phyloP scores from a whole-genome alignment of 495 filamentous ascomycete genomes.

The Podospora didyma region DNA sequence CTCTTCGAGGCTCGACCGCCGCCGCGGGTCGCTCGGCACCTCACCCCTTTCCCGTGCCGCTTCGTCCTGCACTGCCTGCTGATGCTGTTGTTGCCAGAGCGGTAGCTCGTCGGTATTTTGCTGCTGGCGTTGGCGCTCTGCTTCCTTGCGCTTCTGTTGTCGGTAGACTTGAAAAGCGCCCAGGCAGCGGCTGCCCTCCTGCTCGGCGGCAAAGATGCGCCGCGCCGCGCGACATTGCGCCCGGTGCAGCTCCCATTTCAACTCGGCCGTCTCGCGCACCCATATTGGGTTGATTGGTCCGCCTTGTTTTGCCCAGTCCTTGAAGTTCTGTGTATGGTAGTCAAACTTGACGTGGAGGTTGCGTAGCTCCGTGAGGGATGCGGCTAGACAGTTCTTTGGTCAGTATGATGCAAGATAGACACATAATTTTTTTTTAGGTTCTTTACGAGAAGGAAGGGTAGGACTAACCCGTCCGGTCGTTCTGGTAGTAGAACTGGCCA shows the following conservation, averaged over 20 bases:
- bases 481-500: slow-evolving; percentile 45
- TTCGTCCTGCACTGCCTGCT: slow-evolving; percentile 2
- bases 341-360: slow-evolving; percentile 34
- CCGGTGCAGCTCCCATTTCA: slow-evolving; percentile 40
- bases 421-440: too few species aligned
- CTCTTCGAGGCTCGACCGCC: slow-evolving; percentile 28
- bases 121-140: slow-evolving; percentile 15
- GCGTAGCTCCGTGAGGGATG: slow-evolving; percentile 40
- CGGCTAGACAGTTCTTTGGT: too few species aligned
- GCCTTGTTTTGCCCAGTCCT: slow-evolving; percentile 41
- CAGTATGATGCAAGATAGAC: too few species aligned
- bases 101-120: slow-evolving; percentile 4
- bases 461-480: slow-evolving; percentile 43
- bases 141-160: slow-evolving; percentile 27
- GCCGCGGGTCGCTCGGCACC: neutral
- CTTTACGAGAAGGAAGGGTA: too few species aligned
- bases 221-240: slow-evolving; percentile 45
- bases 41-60: slow-evolving; percentile 3
- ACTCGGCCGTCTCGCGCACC: slow-evolving; percentile 36
- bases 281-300: slow-evolving; percentile 43
- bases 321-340: slow-evolving; percentile 36
- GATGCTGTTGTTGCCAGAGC: slow-evolving; percentile 16
- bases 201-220: slow-evolving; percentile 39
- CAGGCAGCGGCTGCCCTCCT: slow-evolving; percentile 34
- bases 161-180: slow-evolving; percentile 43